Evolutionary conservation across 306 rosid genomes (phyloP).

Genomic region (Hylodesmum podocarpum): DNA sequence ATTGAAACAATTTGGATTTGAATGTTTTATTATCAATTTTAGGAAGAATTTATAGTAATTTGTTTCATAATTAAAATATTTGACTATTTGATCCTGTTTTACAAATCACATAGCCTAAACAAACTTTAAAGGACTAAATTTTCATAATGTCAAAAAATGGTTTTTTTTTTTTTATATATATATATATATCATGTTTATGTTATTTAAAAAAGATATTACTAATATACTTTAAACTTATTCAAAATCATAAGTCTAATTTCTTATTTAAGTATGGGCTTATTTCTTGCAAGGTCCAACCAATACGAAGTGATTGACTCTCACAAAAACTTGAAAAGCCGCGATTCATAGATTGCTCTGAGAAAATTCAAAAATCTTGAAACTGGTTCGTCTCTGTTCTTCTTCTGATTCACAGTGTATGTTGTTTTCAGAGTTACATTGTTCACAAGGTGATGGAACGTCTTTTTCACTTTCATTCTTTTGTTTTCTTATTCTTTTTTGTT

Average conservation of each 20-base stretch:
- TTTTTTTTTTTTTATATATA: no score
- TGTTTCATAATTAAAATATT: no score
- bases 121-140: no score
- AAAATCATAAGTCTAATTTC: no score
- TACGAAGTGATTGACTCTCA: background rate
- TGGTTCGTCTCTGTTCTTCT: background rate
- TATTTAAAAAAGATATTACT: no score
- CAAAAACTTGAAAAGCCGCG: background rate
- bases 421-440: background rate
- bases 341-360: background rate
- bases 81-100: no score
- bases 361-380: constrained; percentile 7
- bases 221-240: no score
- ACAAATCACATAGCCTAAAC: no score
- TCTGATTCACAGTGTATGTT: background rate
- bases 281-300: background rate
- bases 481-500: background rate
- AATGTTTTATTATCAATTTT: no score
- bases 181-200: background rate
- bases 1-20: no score
- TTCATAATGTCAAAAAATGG: no score
- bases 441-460: constrained; percentile 7
- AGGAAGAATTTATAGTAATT: no score
- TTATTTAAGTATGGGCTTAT: constrained; percentile 6
- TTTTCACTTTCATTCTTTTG: background rate